Evolutionary conservation across 2,329 filamentous ascomycete genomes (phyloP).

Genomic region (Ceratocystiopsis brevicomis): DNA sequence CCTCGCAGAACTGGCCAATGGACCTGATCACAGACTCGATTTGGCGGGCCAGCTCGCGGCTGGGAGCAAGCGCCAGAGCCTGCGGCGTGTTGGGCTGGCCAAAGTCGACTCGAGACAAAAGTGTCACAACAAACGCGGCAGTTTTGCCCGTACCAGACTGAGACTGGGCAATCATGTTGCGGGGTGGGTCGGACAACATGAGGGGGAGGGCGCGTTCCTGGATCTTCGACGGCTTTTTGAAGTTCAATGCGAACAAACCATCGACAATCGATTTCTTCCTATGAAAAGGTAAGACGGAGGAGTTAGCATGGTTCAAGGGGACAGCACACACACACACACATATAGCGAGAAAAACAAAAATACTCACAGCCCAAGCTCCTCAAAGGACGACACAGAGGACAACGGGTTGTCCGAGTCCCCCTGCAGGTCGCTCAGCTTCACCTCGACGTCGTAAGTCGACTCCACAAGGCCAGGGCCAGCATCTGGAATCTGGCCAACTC

Average conservation of each 20-base stretch:
- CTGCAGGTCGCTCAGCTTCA: constrained; percentile 81
- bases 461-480: constrained; percentile 41
- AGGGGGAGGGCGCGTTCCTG: constrained; percentile 88
- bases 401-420: constrained; percentile 72
- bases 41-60: constrained; percentile 84
- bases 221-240: constrained; percentile 91
- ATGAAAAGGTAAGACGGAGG: constrained; percentile 6
- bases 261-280: constrained; percentile 47
- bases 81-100: constrained; percentile 51
- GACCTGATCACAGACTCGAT: constrained; percentile 69
- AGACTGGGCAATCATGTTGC: constrained; percentile 95
- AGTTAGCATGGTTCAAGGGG: not conserved
- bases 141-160: constrained; percentile 98
- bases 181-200: constrained; percentile 68
- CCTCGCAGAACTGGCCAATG: constrained; percentile 69
- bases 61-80: constrained; percentile 76
- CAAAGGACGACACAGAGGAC: constrained; percentile 65
- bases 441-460: constrained; percentile 71
- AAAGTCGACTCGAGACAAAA: constrained; percentile 72
- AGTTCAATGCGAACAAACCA: constrained; percentile 64
- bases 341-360: not conserved
- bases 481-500: constrained; percentile 10
- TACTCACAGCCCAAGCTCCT: constrained; percentile 67
- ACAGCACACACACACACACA: not conserved
- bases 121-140: constrained; percentile 84